phyloP scores from a whole-genome alignment of 2,329 filamentous ascomycete genomes.

The Colletotrichum filicis region DNA sequence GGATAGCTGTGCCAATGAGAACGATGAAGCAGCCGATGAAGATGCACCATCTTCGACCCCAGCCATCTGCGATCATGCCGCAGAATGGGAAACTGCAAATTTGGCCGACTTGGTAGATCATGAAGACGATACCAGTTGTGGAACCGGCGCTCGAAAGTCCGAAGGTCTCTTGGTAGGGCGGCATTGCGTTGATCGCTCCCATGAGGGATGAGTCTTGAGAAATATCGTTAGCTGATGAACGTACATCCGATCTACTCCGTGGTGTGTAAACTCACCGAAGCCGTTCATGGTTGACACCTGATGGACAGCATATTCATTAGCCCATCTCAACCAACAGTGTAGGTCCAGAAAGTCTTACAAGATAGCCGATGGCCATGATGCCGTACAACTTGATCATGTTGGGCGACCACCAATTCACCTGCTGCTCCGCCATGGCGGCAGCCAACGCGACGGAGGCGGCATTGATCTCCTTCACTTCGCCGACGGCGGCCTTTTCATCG shows the following conservation, averaged over 20 bases:
- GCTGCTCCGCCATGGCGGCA: conserved; percentile 44
- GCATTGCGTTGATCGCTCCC: conserved; percentile 56
- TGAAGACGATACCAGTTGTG: conserved; percentile 55
- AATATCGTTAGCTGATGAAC: neutral
- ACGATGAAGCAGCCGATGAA: conserved; percentile 60
- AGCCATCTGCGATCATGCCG: conserved; percentile 58
- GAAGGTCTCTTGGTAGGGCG: conserved; percentile 57
- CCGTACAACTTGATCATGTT: conserved; percentile 46
- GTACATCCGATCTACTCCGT: accelerated
- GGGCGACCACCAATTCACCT: conserved; percentile 37
- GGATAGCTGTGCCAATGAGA: conserved; percentile 58
- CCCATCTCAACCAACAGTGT: neutral
- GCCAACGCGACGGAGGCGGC: conserved; percentile 49
- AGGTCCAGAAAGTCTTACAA: conserved; percentile 6
- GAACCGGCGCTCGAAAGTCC: conserved; percentile 54
- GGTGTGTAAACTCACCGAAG: conserved; percentile 36
- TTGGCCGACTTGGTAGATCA: conserved; percentile 59
- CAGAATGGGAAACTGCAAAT: conserved; percentile 61
- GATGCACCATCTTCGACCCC: conserved; percentile 62
- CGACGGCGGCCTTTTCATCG: conserved; percentile 28
- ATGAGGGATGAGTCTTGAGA: conserved; percentile 53
- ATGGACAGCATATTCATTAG: neutral
- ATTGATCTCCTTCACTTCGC: conserved; percentile 45
- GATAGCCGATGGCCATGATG: conserved; percentile 41
- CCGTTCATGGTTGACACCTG: conserved; percentile 43